Evolutionary conservation across 1,284 basidiomycete species (phyloP).

Genomic region (Stygiomarasmius scandens): DNA sequence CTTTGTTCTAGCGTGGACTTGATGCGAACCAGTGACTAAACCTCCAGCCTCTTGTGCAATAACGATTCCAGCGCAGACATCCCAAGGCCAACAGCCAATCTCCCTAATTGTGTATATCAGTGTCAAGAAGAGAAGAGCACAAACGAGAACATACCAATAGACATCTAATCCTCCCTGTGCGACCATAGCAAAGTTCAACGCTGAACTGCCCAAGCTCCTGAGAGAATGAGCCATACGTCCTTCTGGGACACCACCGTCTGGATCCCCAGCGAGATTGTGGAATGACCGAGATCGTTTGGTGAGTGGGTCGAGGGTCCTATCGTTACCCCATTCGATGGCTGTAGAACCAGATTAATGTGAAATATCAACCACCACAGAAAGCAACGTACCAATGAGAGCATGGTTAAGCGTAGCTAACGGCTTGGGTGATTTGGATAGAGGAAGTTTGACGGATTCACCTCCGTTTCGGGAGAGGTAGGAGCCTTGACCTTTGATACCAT

Average conservation of each 20-base stretch:
- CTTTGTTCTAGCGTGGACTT: constrained; percentile 43
- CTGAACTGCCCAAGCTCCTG: constrained; percentile 83
- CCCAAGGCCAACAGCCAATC: constrained; percentile 94
- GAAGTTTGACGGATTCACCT: constrained; percentile 67
- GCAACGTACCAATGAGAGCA: constrained; percentile 71
- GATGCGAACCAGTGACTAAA: constrained; percentile 71
- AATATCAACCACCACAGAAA: neutral
- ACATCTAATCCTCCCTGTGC: constrained; percentile 85
- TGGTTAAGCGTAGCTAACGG: constrained; percentile 77
- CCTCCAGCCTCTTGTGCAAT: constrained; percentile 92
- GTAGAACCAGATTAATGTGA: constrained; percentile 1
- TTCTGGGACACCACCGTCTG: constrained; percentile 60
- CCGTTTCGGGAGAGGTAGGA: constrained; percentile 69
- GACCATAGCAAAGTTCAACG: constrained; percentile 82
- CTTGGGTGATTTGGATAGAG: constrained; percentile 63
- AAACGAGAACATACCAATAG: constrained; percentile 64
- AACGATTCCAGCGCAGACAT: constrained; percentile 90
- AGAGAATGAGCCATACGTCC: constrained; percentile 90
- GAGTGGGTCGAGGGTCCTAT: constrained; percentile 65
- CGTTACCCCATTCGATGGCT: constrained; percentile 94
- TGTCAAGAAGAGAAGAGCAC: neutral
- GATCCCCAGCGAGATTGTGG: constrained; percentile 77
- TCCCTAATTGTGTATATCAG: constrained; percentile 59
- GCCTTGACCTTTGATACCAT: constrained; percentile 78
- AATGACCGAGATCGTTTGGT: constrained; percentile 74